Percentiles rank a stretch among this genome's conserved stretches.
Conservation (phyloP, 805 yeast genomes). For the Wickerhamiella alocasiicola region DNA sequence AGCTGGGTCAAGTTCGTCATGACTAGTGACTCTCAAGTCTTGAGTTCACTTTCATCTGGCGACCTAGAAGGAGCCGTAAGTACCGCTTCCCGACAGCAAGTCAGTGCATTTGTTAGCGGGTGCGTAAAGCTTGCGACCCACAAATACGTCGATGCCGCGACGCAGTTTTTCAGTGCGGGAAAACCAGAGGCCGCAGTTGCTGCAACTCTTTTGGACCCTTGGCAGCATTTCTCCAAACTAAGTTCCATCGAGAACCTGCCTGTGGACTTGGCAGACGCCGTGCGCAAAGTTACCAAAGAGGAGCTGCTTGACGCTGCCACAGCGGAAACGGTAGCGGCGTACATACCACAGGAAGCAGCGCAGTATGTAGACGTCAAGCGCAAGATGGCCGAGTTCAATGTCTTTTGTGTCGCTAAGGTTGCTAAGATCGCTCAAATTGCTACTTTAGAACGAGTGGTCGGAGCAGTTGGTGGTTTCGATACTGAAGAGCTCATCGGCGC, state of each 20-base stretch:
- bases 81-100: constrained; percentile 4
- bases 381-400: constrained; percentile 17
- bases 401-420: constrained; percentile 12
- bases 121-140: constrained; percentile 8
- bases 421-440: constrained; percentile 15
- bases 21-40: constrained; percentile 8
- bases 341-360: not conserved
- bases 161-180: not conserved
- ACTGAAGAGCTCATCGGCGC: constrained; percentile 13
- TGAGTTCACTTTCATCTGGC: constrained; percentile 1
- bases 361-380: not conserved
- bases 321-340: not conserved
- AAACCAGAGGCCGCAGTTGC: constrained; percentile 1
- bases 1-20: too few species aligned
- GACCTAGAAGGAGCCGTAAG: constrained; percentile 11
- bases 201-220: constrained; percentile 9
- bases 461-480: constrained; percentile 6
- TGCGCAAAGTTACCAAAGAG: not conserved
- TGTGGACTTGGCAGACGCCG: not conserved
- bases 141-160: constrained; percentile 11
- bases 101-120: constrained; percentile 1
- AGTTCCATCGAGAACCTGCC: not conserved
- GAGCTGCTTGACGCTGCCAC: not conserved
- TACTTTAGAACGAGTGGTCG: constrained; percentile 10
- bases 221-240: constrained; percentile 3